Conservation (phyloP, 768 basidiomycete species). For the Agaricus blazei region DNA sequence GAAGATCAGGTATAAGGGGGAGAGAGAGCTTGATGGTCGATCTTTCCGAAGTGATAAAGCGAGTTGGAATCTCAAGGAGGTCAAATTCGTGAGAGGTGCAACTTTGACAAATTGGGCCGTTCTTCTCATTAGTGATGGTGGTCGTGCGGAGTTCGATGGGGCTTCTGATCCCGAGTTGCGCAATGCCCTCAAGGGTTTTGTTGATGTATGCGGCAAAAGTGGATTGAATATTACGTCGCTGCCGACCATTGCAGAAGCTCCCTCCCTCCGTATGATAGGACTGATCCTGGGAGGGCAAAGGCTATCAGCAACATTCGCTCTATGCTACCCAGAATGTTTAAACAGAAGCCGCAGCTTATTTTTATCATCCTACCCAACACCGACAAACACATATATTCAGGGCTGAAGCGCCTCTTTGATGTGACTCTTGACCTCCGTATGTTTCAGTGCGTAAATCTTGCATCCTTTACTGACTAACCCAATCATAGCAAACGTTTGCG, state of each 20-base stretch:
- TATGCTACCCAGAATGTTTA: constrained; percentile 30
- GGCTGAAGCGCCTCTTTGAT: constrained; percentile 71
- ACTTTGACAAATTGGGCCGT: constrained; percentile 61
- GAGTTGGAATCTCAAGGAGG: constrained; percentile 69
- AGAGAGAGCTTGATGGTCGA: constrained; percentile 32
- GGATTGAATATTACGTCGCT: constrained; percentile 50
- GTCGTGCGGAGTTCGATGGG: constrained; percentile 51
- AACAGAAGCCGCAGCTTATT: constrained; percentile 48
- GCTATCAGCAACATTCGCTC: constrained; percentile 44
- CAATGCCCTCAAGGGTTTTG: constrained; percentile 45
- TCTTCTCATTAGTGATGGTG: constrained; percentile 59
- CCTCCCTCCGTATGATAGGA: constrained; percentile 46
- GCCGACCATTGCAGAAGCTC: constrained; percentile 34
- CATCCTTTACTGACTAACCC: too few relatives aligned
- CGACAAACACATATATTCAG: constrained; percentile 75
- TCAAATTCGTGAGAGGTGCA: constrained; percentile 58
- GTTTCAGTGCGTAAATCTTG: constrained; percentile 5
- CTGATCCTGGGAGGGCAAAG: constrained; percentile 48
- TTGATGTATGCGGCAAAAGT: constrained; percentile 53
- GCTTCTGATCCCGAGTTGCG: constrained; percentile 49
- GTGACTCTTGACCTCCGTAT: constrained; percentile 53
- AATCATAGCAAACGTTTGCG: constrained; percentile 59
- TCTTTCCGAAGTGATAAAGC: constrained; percentile 38
- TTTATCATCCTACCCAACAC: constrained; percentile 62
- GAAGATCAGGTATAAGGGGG: constrained; percentile 46